Conservation (phyloP, 2,329 filamentous ascomycete genomes). For the Zymoseptoria pseudotritici region DNA sequence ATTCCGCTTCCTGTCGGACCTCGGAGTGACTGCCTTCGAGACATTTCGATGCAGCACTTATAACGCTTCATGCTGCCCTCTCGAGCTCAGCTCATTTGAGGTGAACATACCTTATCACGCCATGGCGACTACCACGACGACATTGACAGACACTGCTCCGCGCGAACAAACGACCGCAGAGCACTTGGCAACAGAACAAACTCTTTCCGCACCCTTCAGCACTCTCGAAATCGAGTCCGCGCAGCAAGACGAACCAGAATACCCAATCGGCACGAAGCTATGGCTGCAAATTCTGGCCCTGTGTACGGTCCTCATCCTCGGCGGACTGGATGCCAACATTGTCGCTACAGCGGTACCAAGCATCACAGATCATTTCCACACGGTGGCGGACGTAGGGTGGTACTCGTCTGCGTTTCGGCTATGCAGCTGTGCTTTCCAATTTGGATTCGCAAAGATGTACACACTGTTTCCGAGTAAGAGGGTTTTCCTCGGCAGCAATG, state of each 20-base stretch:
- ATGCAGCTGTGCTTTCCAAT: conserved; percentile 15
- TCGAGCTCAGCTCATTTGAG: too few species aligned
- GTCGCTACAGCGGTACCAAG: conserved; percentile 36
- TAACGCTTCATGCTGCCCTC: too few species aligned
- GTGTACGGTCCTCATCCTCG: conserved; percentile 10
- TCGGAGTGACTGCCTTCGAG: too few species aligned
- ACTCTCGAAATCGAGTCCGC: background rate
- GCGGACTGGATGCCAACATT: conserved; percentile 19
- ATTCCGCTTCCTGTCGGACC: too few species aligned
- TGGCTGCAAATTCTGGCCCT: conserved; percentile 9
- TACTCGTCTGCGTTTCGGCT: conserved; percentile 26
- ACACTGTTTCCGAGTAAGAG: conserved; percentile 28
- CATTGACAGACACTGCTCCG: too few species aligned
- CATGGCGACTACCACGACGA: too few species aligned
- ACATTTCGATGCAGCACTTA: too few species aligned
- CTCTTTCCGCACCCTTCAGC: too few species aligned
- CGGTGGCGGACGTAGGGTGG: conserved; percentile 40
- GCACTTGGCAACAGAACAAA: too few species aligned
- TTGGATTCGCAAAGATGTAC: conserved; percentile 26
- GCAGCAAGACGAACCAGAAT: conserved; percentile 1
- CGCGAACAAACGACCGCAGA: too few species aligned
- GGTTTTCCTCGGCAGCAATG: conserved; percentile 17
- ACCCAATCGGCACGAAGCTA: conserved; percentile 13
- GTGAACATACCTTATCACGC: too few species aligned
- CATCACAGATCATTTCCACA: conserved; percentile 42